Evolutionary conservation across 257 asterid species (phyloP).

Genomic region (Paraleonurus japonicus): DNA sequence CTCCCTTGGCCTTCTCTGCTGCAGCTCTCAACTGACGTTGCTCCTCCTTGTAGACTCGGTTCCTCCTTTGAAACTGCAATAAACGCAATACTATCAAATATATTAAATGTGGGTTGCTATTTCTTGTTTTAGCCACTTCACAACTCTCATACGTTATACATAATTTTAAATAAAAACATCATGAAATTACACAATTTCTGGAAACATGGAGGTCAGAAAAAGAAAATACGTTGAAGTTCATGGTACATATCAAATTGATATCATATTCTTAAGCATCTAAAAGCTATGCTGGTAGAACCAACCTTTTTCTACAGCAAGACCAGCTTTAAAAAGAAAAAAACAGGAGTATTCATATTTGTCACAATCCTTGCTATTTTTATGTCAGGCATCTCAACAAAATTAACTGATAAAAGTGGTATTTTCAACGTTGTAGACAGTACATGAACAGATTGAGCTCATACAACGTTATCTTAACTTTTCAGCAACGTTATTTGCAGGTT

Average conservation of each 20-base stretch:
- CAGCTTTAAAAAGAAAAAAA: background rate
- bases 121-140: background rate
- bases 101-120: background rate
- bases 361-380: background rate
- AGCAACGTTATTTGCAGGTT: background rate
- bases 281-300: background rate
- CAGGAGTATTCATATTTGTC: background rate
- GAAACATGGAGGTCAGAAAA: background rate
- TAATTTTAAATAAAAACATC: background rate
- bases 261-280: constrained; percentile 2
- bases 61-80: constrained; percentile 85
- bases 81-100: constrained; percentile 15
- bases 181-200: background rate
- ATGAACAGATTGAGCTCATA: background rate
- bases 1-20: constrained; percentile 65
- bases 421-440: background rate
- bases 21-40: constrained; percentile 93
- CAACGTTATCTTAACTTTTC: background rate
- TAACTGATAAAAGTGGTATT: background rate
- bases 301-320: constrained; percentile 1
- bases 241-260: background rate
- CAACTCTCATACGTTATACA: background rate
- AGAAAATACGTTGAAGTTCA: background rate
- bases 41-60: constrained; percentile 95
- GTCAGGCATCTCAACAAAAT: constrained; percentile 2